Base-by-base conservation (phyloP, 805 yeast species). In the Candida ortonii region DNA sequence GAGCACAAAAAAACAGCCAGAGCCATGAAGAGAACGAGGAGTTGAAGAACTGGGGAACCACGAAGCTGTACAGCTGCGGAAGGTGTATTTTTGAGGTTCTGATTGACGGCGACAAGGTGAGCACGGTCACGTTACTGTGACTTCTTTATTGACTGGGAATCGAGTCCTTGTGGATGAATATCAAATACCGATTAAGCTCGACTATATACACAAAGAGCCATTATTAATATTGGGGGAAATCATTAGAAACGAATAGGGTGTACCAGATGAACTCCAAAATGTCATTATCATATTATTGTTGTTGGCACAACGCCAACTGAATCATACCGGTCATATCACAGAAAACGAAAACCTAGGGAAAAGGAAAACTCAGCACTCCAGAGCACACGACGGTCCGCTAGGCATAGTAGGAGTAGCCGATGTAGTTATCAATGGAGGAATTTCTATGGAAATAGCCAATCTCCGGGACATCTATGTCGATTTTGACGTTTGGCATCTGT, bases 381-480 rank as follows among this genome's bases (percentile, higher is more conserved):
- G 11, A 20, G 11, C 11, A 20, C n/a, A n/a, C n/a, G n/a, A n/a
- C n/a, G n/a, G n/a, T n/a, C n/a, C n/a, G 22, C 11, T 20, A 9
- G 29, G 29, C 26, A 22, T 42, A 46, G 29, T 54, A 57, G 18
- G 55, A 49, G 31, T 45, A 52, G 13, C 53, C 56, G 26, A 52
- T 47, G 34, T 57, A 59, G 28, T 47, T 46, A 36, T 52, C 54
- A 36, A 59, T 57, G 20, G 59, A 45, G 20, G 46, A 35, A 36
- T 59, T 59, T 29, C 52, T 49, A 45, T 60, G 48, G 47, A 57
- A 55, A 47, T 56, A 49, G 44, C 53, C 31, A 26, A 70, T 55
- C 37, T 62, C 65, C 16, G 75, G 73, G 28, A 70, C 53, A 7
- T 61, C 60, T 30, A 70, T 54, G 44, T 65, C 69, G 12, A 59